Conservation (phyloP, 441 rosid genomes). For the Kokia cookei region DNA sequence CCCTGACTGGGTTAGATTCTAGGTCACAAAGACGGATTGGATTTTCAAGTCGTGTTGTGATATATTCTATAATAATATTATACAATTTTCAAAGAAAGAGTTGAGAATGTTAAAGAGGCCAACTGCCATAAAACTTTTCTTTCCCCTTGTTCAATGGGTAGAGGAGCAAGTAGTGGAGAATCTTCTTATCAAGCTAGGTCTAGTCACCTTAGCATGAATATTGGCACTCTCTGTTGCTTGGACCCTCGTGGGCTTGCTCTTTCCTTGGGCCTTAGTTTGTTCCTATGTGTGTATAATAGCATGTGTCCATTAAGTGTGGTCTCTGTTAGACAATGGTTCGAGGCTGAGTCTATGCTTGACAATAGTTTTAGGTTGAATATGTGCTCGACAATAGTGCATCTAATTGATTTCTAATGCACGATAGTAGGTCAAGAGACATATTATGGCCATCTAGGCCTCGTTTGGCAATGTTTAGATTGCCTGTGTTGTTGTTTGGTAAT, state of each 20-base stretch:
- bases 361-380: neutral
- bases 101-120: too few species aligned
- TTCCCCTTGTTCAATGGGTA: neutral
- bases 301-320: neutral
- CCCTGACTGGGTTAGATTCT: too few species aligned
- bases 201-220: neutral
- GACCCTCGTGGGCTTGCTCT: neutral
- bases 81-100: neutral
- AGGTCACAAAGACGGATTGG: too few species aligned
- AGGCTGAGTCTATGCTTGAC: neutral
- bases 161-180: neutral
- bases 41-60: too few species aligned
- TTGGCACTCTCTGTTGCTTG: neutral
- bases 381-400: neutral
- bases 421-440: neutral
- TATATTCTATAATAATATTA: neutral
- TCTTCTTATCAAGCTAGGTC: neutral
- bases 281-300: neutral
- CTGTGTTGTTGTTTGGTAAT: neutral
- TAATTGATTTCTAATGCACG: neutral
- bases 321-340: neutral
- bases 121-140: neutral
- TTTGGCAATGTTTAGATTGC: neutral
- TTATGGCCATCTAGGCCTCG: neutral
- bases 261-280: neutral